Conservation (phyloP, 202 grass and related monocot genomes). For the Bolboschoenoplectus hybrid region DNA sequence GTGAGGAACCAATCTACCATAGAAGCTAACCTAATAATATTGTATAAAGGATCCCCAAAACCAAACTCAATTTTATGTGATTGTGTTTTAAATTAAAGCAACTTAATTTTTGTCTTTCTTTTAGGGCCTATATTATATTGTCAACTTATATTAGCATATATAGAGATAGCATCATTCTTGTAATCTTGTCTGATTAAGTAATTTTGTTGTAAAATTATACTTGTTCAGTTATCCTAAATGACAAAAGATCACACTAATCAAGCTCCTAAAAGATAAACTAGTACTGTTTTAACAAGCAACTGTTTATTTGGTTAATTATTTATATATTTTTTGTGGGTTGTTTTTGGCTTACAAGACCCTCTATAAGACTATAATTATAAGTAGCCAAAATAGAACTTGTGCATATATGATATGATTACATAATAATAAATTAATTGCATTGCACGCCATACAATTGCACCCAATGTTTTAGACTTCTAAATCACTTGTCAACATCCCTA, state of each 20-base stretch:
- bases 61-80: background rate
- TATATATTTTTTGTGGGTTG: background rate
- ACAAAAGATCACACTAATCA: background rate
- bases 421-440: background rate
- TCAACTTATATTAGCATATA: background rate
- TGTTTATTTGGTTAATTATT: background rate
- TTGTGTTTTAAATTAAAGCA: slow-evolving; percentile 37
- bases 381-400: too few species aligned
- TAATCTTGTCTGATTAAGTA: background rate
- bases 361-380: too few species aligned
- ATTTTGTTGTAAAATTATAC: background rate
- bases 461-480: background rate
- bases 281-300: background rate
- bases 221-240: background rate
- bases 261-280: background rate
- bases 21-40: slow-evolving; percentile 32
- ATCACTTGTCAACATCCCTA: background rate
- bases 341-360: too few species aligned
- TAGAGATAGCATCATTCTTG: background rate
- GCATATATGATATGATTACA: too few species aligned
- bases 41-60: slow-evolving; percentile 26
- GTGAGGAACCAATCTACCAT: slow-evolving; percentile 24
- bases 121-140: background rate
- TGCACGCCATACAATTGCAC: background rate
- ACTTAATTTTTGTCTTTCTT: slow-evolving; percentile 8